Evolutionary conservation across 805 yeast species (phyloP).

Genomic region (Cyberlindnera mississippiensis): DNA sequence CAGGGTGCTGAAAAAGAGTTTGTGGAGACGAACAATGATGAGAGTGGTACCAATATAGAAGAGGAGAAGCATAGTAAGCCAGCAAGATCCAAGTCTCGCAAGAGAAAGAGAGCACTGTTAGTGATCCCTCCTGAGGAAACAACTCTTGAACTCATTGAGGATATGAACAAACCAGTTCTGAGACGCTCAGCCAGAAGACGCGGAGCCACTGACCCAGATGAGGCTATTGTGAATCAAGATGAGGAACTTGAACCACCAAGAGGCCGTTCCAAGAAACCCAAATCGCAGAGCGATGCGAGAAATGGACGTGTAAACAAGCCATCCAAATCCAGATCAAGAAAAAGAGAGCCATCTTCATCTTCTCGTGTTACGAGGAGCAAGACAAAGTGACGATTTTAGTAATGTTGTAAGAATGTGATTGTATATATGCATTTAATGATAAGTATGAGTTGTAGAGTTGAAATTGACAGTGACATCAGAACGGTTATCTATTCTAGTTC

Average conservation of each 20-base stretch:
- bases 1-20: neutral
- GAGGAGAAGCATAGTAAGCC: too few species aligned
- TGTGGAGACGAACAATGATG: neutral
- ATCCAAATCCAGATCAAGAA: neutral
- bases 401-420: neutral
- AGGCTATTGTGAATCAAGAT: neutral
- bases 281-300: conserved; percentile 1
- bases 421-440: neutral
- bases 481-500: too few species aligned
- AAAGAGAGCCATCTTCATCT: conserved; percentile 20
- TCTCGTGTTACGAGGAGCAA: conserved; percentile 12
- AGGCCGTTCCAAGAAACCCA: too few species aligned
- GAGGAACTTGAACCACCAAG: neutral
- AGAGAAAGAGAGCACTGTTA: too few species aligned
- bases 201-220: neutral
- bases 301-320: conserved; percentile 8
- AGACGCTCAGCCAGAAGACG: conserved; percentile 2
- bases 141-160: neutral
- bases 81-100: too few species aligned
- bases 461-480: too few species aligned
- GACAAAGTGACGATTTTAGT: conserved; percentile 10
- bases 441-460: too few species aligned
- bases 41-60: neutral
- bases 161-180: neutral
- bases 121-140: neutral